A percentile compares a stretch with the other conserved stretches of the same genome.
These are phyloP conservation scores for Abortiporus biennis DNA, from an alignment of 1,284 basidiomycete species.

Conservation along the genomic window DNA sequence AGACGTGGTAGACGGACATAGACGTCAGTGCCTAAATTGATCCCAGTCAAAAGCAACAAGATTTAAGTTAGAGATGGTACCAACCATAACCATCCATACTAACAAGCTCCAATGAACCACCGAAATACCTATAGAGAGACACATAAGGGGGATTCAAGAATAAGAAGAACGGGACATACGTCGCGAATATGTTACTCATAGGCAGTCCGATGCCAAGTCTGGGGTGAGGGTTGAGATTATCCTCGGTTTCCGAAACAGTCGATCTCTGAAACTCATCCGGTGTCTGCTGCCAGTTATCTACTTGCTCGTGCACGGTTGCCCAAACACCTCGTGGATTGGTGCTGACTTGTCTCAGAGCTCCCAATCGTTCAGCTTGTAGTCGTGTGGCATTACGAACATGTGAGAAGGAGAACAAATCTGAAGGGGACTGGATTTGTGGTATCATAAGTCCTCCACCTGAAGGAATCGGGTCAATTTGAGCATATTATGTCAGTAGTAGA, in stretches of 20 bases:
- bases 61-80: conserved; percentile 14
- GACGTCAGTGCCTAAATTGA: conserved; percentile 69
- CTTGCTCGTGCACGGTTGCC: conserved; percentile 73
- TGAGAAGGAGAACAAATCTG: conserved; percentile 80
- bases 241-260: conserved; percentile 34
- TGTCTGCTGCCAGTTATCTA: conserved; percentile 41
- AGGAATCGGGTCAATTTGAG: conserved; percentile 5
- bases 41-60: conserved; percentile 1
- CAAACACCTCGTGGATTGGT: conserved; percentile 56
- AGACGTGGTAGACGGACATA: conserved; percentile 78
- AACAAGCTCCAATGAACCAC: conserved; percentile 76
- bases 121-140: conserved; percentile 56
- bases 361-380: conserved; percentile 60
- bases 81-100: conserved; percentile 80
- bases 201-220: conserved; percentile 76
- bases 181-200: conserved; percentile 83
- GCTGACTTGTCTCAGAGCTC: conserved; percentile 63
- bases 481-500: background rate
- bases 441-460: conserved; percentile 65
- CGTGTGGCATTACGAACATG: conserved; percentile 70
- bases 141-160: background rate
- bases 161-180: no score
- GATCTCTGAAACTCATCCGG: conserved; percentile 6
- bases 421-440: conserved; percentile 49
- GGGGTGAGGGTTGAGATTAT: conserved; percentile 47